Evolutionary conservation across 1,284 basidiomycete genomes (phyloP), one percentile per base, ranked within the genome.

Genomic region (Tranzscheliella williamsii): DNA sequence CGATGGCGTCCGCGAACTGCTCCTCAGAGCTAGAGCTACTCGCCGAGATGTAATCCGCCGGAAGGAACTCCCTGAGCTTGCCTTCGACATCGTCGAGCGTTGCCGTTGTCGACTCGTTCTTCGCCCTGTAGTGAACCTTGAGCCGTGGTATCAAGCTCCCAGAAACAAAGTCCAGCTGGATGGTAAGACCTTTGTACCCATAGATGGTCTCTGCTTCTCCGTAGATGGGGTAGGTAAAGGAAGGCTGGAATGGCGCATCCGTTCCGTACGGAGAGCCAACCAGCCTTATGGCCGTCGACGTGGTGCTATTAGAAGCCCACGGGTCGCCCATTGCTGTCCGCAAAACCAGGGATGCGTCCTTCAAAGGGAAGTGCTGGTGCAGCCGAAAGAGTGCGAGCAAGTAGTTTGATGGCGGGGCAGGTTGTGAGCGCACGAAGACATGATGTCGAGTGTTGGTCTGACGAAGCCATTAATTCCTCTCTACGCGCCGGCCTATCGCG

Each of bases 161-260:
- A 1, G 91, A 95, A 0, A 92, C 84, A 75, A 96, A 88, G 60
- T 85, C 84, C 37, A 96, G 82, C 88, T 87, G 73, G 36, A 76
- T 69, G n/a, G 46, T 32, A 8, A 75, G 54, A 26, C 44, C 96
- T 81, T 70, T 83, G 80, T 96, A 98, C 3, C 94, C 94, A 78
- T 94, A 98, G 66, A 98, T 88, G 79, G 87, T 93, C 81, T 98
- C 92, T 46, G 94, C 89, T 71, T 96, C 90, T 42, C 94, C 94
- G 75, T 88, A 97, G 78, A 73, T 73, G 11, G 71, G 71, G 41
- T 73, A 73, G n/a, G 71, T 73, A 44, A 75, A 73, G 9, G 60
- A 42, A 0, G 73, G 73, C 24, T 70, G 63, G 44, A 75, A 75
- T 1, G 60, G 40, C 1, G 43, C 42, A 18, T 65, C 58, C 1